Base-by-base conservation (phyloP, 2,329 filamentous ascomycete genomes). In the Epichloe festucae region DNA sequence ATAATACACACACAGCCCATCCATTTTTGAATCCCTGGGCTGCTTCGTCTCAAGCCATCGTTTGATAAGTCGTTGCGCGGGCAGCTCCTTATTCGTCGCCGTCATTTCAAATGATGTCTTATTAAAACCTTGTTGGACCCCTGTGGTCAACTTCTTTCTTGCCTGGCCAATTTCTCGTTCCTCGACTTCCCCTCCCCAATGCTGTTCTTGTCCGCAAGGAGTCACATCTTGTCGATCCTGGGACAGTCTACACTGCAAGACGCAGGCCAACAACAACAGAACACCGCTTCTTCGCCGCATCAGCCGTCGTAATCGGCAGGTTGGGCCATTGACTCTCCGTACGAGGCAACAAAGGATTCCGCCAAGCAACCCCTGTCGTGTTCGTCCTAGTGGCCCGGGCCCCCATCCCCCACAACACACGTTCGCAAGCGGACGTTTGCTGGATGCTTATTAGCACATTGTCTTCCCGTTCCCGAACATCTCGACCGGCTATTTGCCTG, bases 281-380 rank as follows among this genome's bases (percentile, higher is more conserved):
- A 39, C 31, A 41, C 38, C 44, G 45, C 44, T 51, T 21, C 49
- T 51, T 23, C 50, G 50, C 44, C 44, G 50, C 50, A 49, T 31
- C 17, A 49, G 38, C 44, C 27, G 48, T 50, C 52, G 52, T 50
- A 50, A 53, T 46, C 48, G n/a, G 31, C 43, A 12, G 23, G 1
- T 11, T 14, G 41, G 19, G 7, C 4, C 10, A 12, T 42, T 42
- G 40, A 11, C 21, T 19, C 40, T 42, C 17, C 21, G 40, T 27
- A 43, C 23, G 21, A 15, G 14, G 48, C 19, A 17, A 27, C 14
- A 11, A 35, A 21, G 27, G 27, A 31, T 48, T n/a, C 35, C 34
- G 34, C 36, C 46, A 21, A 21, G 10, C 11, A 27, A 40, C 27
- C 48, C 35, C 17, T 38, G 23, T 49, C 47, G 47, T 46, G 27